Conservation (phyloP, 495 filamentous ascomycete genomes). For the Penicillium waksmanii region DNA sequence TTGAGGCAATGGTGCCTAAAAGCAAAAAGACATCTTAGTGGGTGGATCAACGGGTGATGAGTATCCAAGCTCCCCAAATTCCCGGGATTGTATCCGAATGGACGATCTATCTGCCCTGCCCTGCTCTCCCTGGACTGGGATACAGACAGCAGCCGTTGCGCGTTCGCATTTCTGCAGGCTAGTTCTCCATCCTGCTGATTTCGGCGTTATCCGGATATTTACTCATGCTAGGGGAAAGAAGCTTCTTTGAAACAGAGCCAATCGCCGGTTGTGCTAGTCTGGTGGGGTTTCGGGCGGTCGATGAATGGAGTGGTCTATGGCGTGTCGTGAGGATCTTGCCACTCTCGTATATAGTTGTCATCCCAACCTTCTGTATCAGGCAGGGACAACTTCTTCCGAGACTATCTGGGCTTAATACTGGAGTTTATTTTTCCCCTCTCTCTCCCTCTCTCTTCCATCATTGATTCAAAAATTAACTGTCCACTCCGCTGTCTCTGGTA, state of each 20-base stretch:
- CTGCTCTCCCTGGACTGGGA: constrained; percentile 8
- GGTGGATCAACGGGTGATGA: constrained; percentile 4
- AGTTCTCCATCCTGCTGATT: constrained; percentile 25
- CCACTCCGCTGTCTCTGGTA: constrained; percentile 10
- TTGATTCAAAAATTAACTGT: neutral
- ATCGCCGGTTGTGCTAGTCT: constrained; percentile 16
- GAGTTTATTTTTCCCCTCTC: neutral
- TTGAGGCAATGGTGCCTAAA: constrained; percentile 2
- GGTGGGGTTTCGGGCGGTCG: constrained; percentile 9
- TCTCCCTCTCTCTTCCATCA: neutral
- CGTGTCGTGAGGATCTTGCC: too few relatives aligned
- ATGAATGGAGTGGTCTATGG: neutral
- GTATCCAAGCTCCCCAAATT: neutral
- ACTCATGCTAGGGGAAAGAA: constrained; percentile 26
- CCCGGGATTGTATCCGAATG: neutral
- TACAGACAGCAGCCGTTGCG: constrained; percentile 15
- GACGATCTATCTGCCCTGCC: neutral
- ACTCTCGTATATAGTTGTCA: too few relatives aligned
- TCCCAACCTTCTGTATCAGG: too few relatives aligned
- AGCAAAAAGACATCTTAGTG: constrained; percentile 4
- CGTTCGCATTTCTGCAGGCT: constrained; percentile 29
- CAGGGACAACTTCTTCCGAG: too few relatives aligned
- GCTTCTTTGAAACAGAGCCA: constrained; percentile 31
- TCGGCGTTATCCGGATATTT: constrained; percentile 31
- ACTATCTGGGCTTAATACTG: neutral